These are phyloP conservation scores for Xylaria scruposa DNA, from an alignment of 495 filamentous ascomycete genomes.

Conservation along the genomic window DNA sequence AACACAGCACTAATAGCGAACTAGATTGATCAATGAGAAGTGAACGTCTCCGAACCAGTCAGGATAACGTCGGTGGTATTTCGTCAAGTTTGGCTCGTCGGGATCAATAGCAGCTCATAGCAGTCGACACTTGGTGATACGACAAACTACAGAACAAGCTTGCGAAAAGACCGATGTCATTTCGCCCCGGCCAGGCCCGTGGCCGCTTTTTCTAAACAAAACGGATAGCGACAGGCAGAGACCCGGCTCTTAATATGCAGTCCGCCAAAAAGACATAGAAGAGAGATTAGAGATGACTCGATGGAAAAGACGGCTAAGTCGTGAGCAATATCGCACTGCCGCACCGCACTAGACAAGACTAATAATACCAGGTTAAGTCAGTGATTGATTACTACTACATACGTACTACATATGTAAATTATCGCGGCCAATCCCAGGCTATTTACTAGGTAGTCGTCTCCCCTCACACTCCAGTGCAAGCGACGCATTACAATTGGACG, in stretches of 20 bases:
- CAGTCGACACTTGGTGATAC: neutral
- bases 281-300: neutral
- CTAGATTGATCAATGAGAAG: neutral
- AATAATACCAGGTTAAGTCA: neutral
- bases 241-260: neutral
- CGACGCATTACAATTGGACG: constrained; percentile 12
- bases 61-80: neutral
- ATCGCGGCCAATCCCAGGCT: neutral
- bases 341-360: neutral
- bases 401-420: no score
- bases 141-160: neutral
- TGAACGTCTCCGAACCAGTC: constrained; percentile 22
- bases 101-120: neutral
- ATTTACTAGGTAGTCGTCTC: neutral
- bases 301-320: neutral
- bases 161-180: neutral
- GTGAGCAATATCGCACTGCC: no score
- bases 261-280: neutral
- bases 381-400: neutral
- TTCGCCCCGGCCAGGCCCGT: neutral
- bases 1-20: neutral
- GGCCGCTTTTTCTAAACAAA: neutral
- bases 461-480: neutral
- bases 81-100: neutral
- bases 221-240: neutral